Percentiles rank a stretch among this genome's conserved stretches.
Conservation (phyloP, 2,329 filamentous ascomycete species). For the Scytalidium sp. region DNA sequence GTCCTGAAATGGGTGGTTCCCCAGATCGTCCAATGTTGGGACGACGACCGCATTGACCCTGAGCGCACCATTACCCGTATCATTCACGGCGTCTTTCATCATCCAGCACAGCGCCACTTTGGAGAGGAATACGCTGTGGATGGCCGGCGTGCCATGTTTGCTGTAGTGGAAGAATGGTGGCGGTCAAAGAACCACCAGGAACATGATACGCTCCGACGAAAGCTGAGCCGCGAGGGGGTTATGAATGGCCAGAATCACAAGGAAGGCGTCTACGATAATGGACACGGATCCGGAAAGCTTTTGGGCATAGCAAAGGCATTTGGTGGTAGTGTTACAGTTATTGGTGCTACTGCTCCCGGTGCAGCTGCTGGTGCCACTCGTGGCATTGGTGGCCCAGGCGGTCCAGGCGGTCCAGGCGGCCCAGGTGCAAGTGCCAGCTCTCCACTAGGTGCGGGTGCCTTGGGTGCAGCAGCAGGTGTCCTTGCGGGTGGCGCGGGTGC, state of each 20-base stretch:
- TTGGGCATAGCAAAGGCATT: conserved; percentile 73
- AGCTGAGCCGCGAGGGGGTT: conserved; percentile 78
- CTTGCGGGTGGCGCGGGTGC: conserved; percentile 64
- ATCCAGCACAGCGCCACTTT: conserved; percentile 73
- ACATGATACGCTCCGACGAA: conserved; percentile 65
- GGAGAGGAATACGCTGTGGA: conserved; percentile 70
- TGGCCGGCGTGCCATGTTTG: conserved; percentile 74
- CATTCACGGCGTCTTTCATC: conserved; percentile 79
- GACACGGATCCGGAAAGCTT: conserved; percentile 76
- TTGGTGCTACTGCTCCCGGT: conserved; percentile 46
- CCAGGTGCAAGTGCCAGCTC: conserved; percentile 16
- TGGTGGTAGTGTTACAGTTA: conserved; percentile 45
- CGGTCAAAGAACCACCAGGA: conserved; percentile 57
- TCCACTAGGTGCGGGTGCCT: conserved; percentile 59
- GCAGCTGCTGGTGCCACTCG: conserved; percentile 56
- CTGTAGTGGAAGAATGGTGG: conserved; percentile 85
- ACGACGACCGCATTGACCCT: conserved; percentile 69
- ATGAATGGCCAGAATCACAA: conserved; percentile 79
- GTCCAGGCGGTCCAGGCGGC: conserved; percentile 22
- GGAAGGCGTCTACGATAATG: conserved; percentile 77
- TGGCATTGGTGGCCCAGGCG: conserved; percentile 28
- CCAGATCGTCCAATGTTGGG: conserved; percentile 84
- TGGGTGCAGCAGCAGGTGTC: conserved; percentile 69
- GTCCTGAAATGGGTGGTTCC: conserved; percentile 84
- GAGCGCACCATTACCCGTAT: conserved; percentile 72